Evolutionary conservation across 768 basidiomycete genomes (phyloP), one percentile per base, ranked within the genome.

Genomic region (Amanita molliuscula): DNA sequence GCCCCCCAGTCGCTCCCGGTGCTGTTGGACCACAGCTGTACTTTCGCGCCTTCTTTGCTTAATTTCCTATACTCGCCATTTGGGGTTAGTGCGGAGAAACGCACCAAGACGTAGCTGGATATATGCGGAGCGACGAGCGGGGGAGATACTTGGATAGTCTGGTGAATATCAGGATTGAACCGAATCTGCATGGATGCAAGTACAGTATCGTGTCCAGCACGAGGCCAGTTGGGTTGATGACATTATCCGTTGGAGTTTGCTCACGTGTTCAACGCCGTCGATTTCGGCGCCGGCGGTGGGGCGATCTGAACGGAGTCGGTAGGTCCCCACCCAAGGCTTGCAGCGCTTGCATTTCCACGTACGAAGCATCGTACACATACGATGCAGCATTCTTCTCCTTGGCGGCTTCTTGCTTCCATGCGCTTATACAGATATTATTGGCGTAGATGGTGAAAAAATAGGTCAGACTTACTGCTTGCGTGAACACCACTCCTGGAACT

Each of bases 401-500:
- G 28, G 20, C 6, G 16, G n/a, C 18, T 15, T 44, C 31, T 16
- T 35, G 28, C n/a, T 44, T 50, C 49, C 49, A 50, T n/a, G 29
- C 33, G 9, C 49, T 50, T 43, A 10, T 20, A 7, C 16, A 2
- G 7, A 5, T 28, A 18, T 33, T 11, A 34, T 20, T 21, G 31
- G 11, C n/a, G 13, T 44, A 7, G 11, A 31, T 6, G 43, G 6
- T 10, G 28, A 13, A 18, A 25, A n/a, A 6, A 33, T 9, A 13
- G 41, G 23, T 29, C 23, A 44, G 47, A 38, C 77, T 59, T 55
- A 84, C 85, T 71, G 67, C 61, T 77, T 72, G 49, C 84, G 72
- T 35, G 55, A 58, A 16, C 58, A 60, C 78, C 81, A 84, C 44
- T 84, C 81, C 9, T 59, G 58, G 44, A 63, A 64, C 54, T 65